Base-by-base conservation (phyloP, 78 protist species). In the Dictyostelium intermedium region DNA sequence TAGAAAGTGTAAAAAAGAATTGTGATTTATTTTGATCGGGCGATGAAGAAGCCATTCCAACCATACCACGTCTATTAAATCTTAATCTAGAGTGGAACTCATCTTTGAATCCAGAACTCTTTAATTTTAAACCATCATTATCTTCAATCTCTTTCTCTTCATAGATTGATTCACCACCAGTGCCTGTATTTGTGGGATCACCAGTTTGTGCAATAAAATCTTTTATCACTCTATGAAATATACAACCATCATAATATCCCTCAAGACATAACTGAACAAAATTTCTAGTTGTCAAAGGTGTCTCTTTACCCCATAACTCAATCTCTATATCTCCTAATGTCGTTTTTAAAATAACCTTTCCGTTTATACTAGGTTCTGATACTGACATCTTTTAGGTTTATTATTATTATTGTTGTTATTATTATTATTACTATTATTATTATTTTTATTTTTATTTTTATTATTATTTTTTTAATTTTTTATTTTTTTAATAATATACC, bases 131-230 rank as follows among this genome's bases (percentile, higher is more conserved):
- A 5, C 73, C 73, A n/a, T 63, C 73, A 3, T 8, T 25, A 16
- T 50, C 61, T 50, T 50, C 23, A 16, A 50, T 50, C 61, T 50
- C 61, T 13, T 13, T 50, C 2, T 63, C 73, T 9, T 63, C 35
- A 70, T 91, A 98, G 1, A 96, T 77, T 23, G 97, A 93, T 35
- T 97, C 97, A 27, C 99, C 99, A 5, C 98, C 98, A 0, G 60
- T 79, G 23, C 99, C 99, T 0, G 98, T 96, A 4, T 97, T 97
- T 0, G 98, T 98, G 11, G 99, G 99, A 80, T 98, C 99, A 61
- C 99, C 99, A 32, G 96, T 94, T 84, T 98, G 99, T 18, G 96
- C 92, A 56, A 98, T 96, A 91, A 98, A 97, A 13, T 80, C 95
- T 47, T 83, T 83, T 50, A 98, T 85, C 70, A 98, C 84, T 2